A percentile compares a stretch with the other conserved stretches of the same genome.
Evolutionary conservation across 306 rosid genomes (phyloP).

Genomic region (Comarum palustre): DNA sequence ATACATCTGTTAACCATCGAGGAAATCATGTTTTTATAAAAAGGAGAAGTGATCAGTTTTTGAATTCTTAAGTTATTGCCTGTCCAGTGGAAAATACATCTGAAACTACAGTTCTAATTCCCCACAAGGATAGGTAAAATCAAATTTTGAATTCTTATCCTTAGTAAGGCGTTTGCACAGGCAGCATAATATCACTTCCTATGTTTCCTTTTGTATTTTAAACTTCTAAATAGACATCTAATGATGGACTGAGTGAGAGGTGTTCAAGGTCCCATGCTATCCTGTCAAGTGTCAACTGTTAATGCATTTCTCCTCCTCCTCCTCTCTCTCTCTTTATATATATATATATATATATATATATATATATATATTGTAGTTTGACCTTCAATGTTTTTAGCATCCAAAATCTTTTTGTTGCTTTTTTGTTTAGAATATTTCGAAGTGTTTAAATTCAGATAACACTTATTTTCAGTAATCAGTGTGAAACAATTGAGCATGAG

Average conservation of each 20-base stretch:
- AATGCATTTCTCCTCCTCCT: too few relatives aligned
- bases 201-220: background rate
- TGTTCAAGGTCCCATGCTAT: background rate
- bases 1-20: slow-evolving; percentile 72
- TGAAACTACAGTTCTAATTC: slow-evolving; percentile 66
- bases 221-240: background rate
- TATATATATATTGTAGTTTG: too few relatives aligned
- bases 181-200: background rate
- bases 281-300: too few relatives aligned
- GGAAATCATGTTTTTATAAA: slow-evolving; percentile 74
- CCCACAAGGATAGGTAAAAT: slow-evolving; percentile 80
- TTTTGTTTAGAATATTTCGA: background rate
- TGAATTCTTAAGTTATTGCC: slow-evolving; percentile 83
- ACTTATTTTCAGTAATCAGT: background rate
- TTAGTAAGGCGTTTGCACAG: background rate
- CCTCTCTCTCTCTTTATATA: too few relatives aligned
- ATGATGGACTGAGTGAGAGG: background rate
- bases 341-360: too few relatives aligned
- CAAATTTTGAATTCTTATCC: too few relatives aligned
- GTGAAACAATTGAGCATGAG: background rate
- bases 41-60: slow-evolving; percentile 67
- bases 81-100: slow-evolving; percentile 60
- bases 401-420: background rate
- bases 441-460: background rate
- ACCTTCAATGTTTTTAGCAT: background rate